Percentiles rank a stretch among this genome's conserved stretches.
phyloP scores from a whole-genome alignment of 441 rosid species.

The Omphalea diandra region DNA sequence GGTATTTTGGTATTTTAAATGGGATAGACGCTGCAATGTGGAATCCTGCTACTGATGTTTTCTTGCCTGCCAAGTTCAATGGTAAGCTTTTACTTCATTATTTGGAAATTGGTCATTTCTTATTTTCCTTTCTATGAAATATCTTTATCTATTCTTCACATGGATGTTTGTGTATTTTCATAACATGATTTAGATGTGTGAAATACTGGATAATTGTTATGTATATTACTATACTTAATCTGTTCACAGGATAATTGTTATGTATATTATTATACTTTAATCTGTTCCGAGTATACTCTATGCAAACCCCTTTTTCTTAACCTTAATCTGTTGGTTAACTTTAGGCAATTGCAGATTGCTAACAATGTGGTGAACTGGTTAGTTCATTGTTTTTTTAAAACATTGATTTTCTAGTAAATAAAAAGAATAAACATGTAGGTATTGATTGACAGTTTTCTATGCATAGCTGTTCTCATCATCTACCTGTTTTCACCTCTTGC shows the following conservation, averaged over 20 bases:
- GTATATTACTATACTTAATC: neutral
- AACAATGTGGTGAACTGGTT: conserved; percentile 1
- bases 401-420: neutral
- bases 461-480: neutral
- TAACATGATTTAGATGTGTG: neutral
- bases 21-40: conserved; percentile 54
- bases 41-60: conserved; percentile 53
- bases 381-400: neutral
- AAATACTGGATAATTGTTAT: neutral
- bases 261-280: too few species aligned
- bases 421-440: neutral
- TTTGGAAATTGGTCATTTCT: neutral
- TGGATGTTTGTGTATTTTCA: neutral
- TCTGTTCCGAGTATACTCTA: neutral
- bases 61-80: conserved; percentile 48
- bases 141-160: neutral
- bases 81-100: conserved; percentile 31
- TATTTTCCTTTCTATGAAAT: neutral
- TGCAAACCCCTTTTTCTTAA: too few species aligned
- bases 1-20: conserved; percentile 55
- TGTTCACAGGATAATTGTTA: neutral
- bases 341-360: too few species aligned
- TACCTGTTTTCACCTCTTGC: neutral
- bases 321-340: too few species aligned
- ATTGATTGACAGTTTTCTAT: neutral